These are phyloP conservation scores for Debaryomyces maramus DNA, from an alignment of 805 yeast species.

Conservation along the genomic window DNA sequence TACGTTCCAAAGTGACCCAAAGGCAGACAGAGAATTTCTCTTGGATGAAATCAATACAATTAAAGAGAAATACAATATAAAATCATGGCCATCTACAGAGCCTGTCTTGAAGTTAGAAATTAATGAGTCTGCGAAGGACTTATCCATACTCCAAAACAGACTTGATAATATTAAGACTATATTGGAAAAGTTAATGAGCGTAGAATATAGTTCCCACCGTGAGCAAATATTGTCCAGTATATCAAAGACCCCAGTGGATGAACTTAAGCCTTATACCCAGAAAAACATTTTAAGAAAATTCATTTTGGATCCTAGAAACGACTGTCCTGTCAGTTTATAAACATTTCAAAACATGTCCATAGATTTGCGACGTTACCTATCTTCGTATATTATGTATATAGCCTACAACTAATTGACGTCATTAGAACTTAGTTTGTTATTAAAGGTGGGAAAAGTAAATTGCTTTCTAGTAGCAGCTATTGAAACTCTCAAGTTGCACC, in stretches of 20 bases:
- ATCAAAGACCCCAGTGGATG: conserved; percentile 18
- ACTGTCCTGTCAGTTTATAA: conserved; percentile 21
- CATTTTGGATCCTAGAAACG: conserved; percentile 38
- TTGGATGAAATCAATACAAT: conserved; percentile 35
- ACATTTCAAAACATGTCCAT: conserved; percentile 1
- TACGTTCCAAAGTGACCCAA: conserved; percentile 23
- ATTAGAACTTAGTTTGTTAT: too few species aligned
- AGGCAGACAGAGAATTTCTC: conserved; percentile 22
- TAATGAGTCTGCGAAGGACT: conserved; percentile 26
- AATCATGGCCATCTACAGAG: conserved; percentile 42
- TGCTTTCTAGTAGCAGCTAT: too few species aligned
- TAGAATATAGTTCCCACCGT: conserved; percentile 22
- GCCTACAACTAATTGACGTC: neutral
- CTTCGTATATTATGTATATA: neutral
- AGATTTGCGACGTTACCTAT: too few species aligned
- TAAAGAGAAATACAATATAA: conserved; percentile 37
- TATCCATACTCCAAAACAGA: conserved; percentile 29
- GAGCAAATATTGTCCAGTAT: conserved; percentile 19
- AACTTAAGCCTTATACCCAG: conserved; percentile 42
- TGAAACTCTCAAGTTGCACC: too few species aligned
- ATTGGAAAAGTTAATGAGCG: conserved; percentile 32
- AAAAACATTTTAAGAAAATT: conserved; percentile 75
- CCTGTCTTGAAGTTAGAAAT: conserved; percentile 38
- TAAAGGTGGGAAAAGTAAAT: too few species aligned
- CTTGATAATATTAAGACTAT: conserved; percentile 27